Conservation (phyloP, 257 asterid species). For the Mitragyna speciosa region DNA sequence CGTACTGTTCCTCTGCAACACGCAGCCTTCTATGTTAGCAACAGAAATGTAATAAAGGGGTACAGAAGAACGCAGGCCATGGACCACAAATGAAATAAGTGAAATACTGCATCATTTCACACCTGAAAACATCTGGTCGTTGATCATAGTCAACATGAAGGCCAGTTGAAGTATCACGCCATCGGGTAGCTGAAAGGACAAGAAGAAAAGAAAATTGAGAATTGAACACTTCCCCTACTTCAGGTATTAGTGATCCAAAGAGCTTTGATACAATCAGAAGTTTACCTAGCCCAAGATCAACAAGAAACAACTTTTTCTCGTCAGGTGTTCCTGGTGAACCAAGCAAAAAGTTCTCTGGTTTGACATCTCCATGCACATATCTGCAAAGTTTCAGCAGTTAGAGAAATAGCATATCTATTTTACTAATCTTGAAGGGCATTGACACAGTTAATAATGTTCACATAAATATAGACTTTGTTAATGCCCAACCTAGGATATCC, state of each 20-base stretch:
- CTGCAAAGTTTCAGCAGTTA: conserved; percentile 33
- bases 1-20: conserved; percentile 82
- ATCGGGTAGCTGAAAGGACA: conserved; percentile 59
- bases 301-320: conserved; percentile 73
- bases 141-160: conserved; percentile 80
- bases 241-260: neutral
- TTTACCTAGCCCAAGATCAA: conserved; percentile 88
- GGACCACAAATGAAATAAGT: neutral
- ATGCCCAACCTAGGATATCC: neutral
- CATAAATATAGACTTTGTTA: neutral
- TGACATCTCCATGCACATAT: conserved; percentile 90
- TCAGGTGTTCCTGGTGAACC: conserved; percentile 77
- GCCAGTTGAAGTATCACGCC: conserved; percentile 59
- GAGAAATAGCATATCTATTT: neutral
- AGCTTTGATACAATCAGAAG: no score
- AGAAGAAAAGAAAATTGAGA: neutral
- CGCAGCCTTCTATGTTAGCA: conserved; percentile 12
- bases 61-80: neutral
- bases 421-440: neutral
- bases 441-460: neutral
- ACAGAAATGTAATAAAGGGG: neutral
- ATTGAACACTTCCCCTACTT: neutral
- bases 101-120: neutral
- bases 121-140: conserved; percentile 86
- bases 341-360: conserved; percentile 94